phyloP scores from a whole-genome alignment of 257 asterid species.

The Solanum lycopersicoides region DNA sequence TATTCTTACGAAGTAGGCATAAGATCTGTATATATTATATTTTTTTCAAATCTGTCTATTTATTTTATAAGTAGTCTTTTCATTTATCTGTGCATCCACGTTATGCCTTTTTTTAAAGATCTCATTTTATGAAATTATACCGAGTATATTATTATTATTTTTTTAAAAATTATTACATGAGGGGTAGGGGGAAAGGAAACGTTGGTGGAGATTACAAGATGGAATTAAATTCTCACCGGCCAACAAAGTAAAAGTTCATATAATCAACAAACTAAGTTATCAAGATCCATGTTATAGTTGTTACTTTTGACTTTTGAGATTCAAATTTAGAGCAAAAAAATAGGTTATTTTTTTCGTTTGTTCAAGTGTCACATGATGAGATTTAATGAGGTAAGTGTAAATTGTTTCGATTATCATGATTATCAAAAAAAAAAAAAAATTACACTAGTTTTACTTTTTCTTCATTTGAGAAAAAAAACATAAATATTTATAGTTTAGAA shows the following conservation, averaged over 20 bases:
- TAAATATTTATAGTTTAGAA: neutral
- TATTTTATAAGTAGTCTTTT: neutral
- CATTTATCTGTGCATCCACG: no score
- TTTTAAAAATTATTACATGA: neutral
- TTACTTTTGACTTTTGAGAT: neutral
- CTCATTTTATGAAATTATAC: no score
- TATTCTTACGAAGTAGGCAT: accelerated
- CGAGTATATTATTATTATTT: no score
- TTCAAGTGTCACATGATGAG: neutral
- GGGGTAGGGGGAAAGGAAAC: neutral
- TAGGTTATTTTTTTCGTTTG: neutral
- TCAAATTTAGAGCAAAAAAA: neutral
- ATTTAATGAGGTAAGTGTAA: neutral
- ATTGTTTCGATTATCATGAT: neutral
- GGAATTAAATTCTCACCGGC: no score
- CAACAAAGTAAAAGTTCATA: no score
- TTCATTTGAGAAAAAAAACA: neutral
- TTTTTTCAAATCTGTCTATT: no score
- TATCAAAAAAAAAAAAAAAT: neutral
- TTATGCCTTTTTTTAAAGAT: no score
- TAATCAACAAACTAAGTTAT: no score
- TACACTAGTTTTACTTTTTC: neutral
- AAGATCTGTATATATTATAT: no score
- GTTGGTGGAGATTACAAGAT: neutral
- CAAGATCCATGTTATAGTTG: neutral